Conservation (phyloP, 1,284 basidiomycete genomes). For the Fistulina hepatica region DNA sequence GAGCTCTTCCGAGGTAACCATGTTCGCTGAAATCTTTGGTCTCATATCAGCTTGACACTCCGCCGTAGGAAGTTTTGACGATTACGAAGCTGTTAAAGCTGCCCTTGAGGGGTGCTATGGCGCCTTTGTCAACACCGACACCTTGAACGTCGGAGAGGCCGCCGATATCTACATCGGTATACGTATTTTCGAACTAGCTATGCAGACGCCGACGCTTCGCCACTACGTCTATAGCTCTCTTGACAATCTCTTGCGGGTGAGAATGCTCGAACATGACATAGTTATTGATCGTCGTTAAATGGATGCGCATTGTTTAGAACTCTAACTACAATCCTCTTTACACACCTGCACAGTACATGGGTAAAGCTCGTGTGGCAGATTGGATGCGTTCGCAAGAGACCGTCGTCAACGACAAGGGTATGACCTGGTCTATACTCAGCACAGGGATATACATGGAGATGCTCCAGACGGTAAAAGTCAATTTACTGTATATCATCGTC, state of each 20-base stretch:
- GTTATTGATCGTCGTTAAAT: neutral
- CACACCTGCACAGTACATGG: too few relatives aligned
- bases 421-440: conserved; percentile 28
- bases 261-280: conserved; percentile 18
- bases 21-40: neutral
- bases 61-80: conserved; percentile 18
- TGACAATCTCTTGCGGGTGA: conserved; percentile 37
- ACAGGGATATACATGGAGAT: conserved; percentile 38
- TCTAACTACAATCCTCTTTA: too few relatives aligned
- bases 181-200: conserved; percentile 27
- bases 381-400: conserved; percentile 29
- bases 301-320: conserved; percentile 16
- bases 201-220: conserved; percentile 19
- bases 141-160: conserved; percentile 26
- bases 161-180: conserved; percentile 26
- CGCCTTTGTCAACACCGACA: conserved; percentile 27
- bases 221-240: conserved; percentile 34
- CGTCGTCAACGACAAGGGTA: conserved; percentile 8
- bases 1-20: conserved; percentile 27
- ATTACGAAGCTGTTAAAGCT: conserved; percentile 17
- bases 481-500: neutral
- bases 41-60: neutral
- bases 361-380: conserved; percentile 36
- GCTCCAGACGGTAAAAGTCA: conserved; percentile 19
- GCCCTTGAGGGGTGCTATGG: conserved; percentile 26